A percentile compares a stretch with the other conserved stretches of the same genome.
These are phyloP conservation scores for Chlamydomonas incerta DNA, from an alignment of 139 green algal genomes.

Conservation along the genomic window DNA sequence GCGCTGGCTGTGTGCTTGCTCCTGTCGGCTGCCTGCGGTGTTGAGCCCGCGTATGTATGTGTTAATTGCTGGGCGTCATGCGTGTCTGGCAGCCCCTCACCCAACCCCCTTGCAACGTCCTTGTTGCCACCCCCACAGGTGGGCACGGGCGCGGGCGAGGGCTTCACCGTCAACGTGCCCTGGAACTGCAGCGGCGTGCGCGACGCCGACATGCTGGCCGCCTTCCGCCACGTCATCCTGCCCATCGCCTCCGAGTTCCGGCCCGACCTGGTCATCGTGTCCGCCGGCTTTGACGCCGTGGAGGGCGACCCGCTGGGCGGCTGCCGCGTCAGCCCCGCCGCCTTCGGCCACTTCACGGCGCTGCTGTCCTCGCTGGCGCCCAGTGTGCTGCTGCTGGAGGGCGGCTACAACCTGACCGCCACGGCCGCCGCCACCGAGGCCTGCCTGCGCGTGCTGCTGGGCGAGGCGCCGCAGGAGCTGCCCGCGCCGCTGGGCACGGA, in stretches of 20 bases:
- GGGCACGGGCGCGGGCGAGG: constrained; percentile 53
- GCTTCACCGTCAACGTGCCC: constrained; percentile 81
- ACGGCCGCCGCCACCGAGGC: constrained; percentile 76
- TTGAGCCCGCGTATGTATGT: no score
- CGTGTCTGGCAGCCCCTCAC: no score
- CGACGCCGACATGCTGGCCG: constrained; percentile 78
- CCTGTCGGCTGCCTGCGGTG: no score
- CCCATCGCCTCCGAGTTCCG: constrained; percentile 79
- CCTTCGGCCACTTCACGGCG: constrained; percentile 75
- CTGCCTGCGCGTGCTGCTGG: constrained; percentile 78
- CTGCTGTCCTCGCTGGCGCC: constrained; percentile 72
- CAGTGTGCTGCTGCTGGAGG: constrained; percentile 78
- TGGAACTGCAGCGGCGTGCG: constrained; percentile 63
- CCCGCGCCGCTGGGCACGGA: constrained; percentile 42
- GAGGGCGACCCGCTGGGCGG: constrained; percentile 75
- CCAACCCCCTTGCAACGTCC: neutral
- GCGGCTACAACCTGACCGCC: constrained; percentile 81
- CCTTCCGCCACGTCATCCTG: constrained; percentile 61
- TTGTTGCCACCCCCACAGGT: neutral
- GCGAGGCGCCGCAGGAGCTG: constrained; percentile 61
- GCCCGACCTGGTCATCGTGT: constrained; percentile 79
- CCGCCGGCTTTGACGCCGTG: constrained; percentile 84
- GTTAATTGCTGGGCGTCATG: no score
- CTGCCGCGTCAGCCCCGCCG: constrained; percentile 73
- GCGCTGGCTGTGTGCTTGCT: no score